phyloP scores from a whole-genome alignment of 1,139 yeast species.

The Magnusiomyces clavatus region DNA sequence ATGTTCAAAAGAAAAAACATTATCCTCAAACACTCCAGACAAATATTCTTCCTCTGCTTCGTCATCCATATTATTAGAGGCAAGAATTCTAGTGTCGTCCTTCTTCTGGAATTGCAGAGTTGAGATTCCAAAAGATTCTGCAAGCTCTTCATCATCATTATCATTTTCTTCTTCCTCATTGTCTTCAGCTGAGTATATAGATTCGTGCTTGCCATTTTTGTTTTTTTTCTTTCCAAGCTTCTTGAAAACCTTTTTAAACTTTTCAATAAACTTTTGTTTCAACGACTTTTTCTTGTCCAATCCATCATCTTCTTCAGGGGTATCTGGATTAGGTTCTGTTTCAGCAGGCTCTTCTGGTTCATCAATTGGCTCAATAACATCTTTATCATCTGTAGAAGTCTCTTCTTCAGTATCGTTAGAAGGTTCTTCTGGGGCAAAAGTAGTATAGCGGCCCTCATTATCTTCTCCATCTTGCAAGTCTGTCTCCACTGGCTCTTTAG shows the following conservation, averaged over 20 bases:
- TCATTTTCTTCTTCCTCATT: not conserved
- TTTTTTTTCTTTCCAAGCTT: not conserved
- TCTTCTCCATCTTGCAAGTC: not conserved
- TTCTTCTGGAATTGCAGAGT: no score
- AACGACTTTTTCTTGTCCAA: not conserved
- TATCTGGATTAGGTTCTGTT: not conserved
- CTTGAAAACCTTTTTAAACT: constrained; percentile 1
- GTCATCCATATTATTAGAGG: not conserved
- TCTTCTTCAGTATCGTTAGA: not conserved
- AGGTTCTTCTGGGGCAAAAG: not conserved
- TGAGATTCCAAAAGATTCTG: no score
- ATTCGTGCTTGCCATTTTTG: not conserved
- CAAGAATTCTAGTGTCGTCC: not conserved
- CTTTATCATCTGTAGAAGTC: not conserved
- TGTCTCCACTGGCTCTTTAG: not conserved
- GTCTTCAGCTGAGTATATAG: not conserved
- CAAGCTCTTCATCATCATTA: not conserved
- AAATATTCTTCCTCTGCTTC: not conserved
- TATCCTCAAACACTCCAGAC: constrained; percentile 6
- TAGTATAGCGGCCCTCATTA: not conserved
- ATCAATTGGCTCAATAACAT: not conserved
- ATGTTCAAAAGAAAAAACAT: no score
- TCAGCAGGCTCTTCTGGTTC: not conserved
- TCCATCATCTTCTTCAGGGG: not conserved
- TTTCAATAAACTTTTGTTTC: constrained; percentile 1